Evolutionary conservation across 202 grass and related monocot species (phyloP).

Genomic region (Zoysia matrella): DNA sequence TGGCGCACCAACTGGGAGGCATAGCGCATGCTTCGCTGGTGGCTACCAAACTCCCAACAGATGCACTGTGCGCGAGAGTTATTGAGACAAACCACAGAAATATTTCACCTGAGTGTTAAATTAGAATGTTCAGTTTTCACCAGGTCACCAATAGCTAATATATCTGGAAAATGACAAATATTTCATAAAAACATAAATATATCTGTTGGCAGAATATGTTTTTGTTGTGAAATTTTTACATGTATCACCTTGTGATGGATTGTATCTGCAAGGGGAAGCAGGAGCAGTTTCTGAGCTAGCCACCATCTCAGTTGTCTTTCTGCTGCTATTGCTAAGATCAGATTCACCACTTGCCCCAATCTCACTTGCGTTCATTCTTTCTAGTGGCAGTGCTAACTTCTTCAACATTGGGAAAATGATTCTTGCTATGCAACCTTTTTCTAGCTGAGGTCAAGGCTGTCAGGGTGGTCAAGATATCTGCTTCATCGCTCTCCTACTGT

Average conservation of each 20-base stretch:
- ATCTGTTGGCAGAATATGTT: background rate
- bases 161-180: background rate
- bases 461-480: background rate
- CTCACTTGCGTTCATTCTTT: constrained; percentile 25
- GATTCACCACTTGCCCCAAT: background rate
- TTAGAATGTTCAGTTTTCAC: background rate
- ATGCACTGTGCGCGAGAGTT: too few species aligned
- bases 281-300: background rate
- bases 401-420: background rate
- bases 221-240: background rate
- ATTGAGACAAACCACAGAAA: background rate
- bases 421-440: background rate
- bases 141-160: constrained; percentile 10
- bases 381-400: constrained; percentile 32
- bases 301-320: background rate
- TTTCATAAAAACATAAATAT: background rate
- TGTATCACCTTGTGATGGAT: background rate
- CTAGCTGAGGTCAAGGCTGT: background rate
- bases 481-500: background rate
- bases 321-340: background rate
- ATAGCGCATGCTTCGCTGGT: too few species aligned
- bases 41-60: too few species aligned
- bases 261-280: background rate
- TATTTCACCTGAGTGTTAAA: background rate
- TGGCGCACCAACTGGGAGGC: too few species aligned